Evolutionary conservation across 371 early-diverging fungal genomes (phyloP).

Genomic region (Mucor racemosus): DNA sequence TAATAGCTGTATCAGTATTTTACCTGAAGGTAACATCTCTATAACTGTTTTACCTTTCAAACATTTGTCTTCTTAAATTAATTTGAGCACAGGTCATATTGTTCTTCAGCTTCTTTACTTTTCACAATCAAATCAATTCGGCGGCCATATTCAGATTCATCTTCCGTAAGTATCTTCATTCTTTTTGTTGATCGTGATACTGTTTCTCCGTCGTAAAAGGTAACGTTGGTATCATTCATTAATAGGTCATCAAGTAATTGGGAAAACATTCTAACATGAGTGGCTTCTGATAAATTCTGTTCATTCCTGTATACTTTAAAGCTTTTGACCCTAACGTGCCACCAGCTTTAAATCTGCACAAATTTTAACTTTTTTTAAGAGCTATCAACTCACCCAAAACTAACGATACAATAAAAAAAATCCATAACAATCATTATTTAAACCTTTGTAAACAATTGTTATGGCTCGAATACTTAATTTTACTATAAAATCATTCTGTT

Average conservation of each 20-base stretch:
- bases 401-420: too few relatives aligned
- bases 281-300: slow-evolving; percentile 10
- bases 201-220: slow-evolving; percentile 7
- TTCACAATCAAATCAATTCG: slow-evolving; percentile 8
- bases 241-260: slow-evolving; percentile 12
- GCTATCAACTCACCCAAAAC: too few relatives aligned
- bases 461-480: too few relatives aligned
- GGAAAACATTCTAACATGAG: slow-evolving; percentile 4
- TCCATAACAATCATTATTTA: too few relatives aligned
- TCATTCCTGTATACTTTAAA: slow-evolving; percentile 13
- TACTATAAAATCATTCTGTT: too few relatives aligned
- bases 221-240: not conserved
- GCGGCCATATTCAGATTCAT: slow-evolving; percentile 10
- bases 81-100: slow-evolving; percentile 10
- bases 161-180: slow-evolving; percentile 14
- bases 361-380: too few relatives aligned
- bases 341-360: too few relatives aligned
- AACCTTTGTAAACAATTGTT: too few relatives aligned
- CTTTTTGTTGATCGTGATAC: slow-evolving; percentile 15
- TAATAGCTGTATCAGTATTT: too few relatives aligned
- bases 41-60: too few relatives aligned
- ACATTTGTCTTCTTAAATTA: slow-evolving; percentile 13
- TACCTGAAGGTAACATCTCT: too few relatives aligned
- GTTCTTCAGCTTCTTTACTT: slow-evolving; percentile 11
- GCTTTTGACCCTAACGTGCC: too few relatives aligned